A percentile compares a stretch with the other conserved stretches of the same genome.
Evolutionary conservation across 164 flowering plant species (phyloP).

Genomic region (Vitis riparia): DNA sequence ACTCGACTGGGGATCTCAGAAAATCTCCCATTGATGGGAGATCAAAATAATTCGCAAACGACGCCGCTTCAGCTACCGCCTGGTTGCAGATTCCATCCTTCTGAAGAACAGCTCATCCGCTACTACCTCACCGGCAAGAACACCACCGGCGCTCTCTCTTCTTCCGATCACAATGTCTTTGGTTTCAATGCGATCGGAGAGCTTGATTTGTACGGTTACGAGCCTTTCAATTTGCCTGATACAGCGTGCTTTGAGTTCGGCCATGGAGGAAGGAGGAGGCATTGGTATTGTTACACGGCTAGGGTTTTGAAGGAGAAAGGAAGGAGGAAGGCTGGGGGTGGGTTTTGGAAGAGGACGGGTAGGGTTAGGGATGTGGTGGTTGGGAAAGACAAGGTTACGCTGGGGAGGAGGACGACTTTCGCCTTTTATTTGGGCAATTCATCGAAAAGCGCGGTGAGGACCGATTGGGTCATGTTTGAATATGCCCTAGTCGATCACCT

Average conservation of each 20-base stretch:
- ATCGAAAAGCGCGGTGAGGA: conserved; percentile 22
- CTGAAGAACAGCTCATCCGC: conserved; percentile 44
- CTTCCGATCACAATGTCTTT: background rate
- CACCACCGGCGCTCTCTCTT: conserved; percentile 3
- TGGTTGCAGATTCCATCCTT: conserved; percentile 55
- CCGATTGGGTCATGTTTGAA: conserved; percentile 63
- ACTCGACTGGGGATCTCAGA: background rate
- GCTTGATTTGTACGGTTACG: conserved; percentile 41
- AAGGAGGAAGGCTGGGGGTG: conserved; percentile 33
- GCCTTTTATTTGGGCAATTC: conserved; percentile 44
- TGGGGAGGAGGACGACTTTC: conserved; percentile 45
- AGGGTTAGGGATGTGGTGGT: conserved; percentile 35
- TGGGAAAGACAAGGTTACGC: conserved; percentile 21
- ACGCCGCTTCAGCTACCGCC: conserved; percentile 32
- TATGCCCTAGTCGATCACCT: conserved; percentile 39
- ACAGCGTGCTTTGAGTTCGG: conserved; percentile 42
- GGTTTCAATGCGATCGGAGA: conserved; percentile 35
- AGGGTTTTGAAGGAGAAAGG: conserved; percentile 12
- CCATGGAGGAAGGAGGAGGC: conserved; percentile 40
- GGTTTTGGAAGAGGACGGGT: conserved; percentile 56
- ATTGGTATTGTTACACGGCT: conserved; percentile 50
- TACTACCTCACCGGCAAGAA: conserved; percentile 49
- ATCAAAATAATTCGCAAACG: conserved; percentile 11
- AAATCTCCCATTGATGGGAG: conserved; percentile 26
- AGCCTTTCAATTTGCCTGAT: conserved; percentile 50